Evolutionary conservation across 306 rosid species (phyloP), one percentile per base, ranked within the genome.

Genomic region (Rosa multiflora): DNA sequence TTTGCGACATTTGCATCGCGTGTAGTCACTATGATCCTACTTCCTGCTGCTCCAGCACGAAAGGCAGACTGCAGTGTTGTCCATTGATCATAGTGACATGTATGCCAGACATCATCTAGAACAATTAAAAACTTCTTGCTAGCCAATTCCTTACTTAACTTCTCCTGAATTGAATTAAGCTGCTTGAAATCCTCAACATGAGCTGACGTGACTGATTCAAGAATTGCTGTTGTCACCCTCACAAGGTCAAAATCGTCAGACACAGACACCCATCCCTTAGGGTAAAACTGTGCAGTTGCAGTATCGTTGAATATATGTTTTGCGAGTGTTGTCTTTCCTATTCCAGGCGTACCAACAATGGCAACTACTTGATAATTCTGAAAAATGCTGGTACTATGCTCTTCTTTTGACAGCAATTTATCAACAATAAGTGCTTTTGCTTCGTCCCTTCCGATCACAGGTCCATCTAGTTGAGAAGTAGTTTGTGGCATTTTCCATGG

Each of bases 41-140:
- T 35, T 40, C 83, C 81, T 6, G 12, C 3, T 5, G 52, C 70
- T 6, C 79, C 84, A 6, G 0, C 32, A 0, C 18, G 48, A 21
- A 81, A 74, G 11, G 88, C 63, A 0, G 2, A 42, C 10, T 3
- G 49, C 21, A 86, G 4, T 14, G 4, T 35, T 26, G 1, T 42
- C 82, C 82, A 79, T 1, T 20, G 12, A 8, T 47, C 51, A 2
- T 52, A 69, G n/a, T 46, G 44, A 3, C 72, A 37, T 0, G 40
- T 81, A 3, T 9, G 20, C 86, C 86, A 84, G 52, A 84, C 15
- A 37, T 84, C 82, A 6, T 85, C 88, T 3, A 85, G n/a, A 63
- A 81, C 43, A 37, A 81, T 4, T 4, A 81, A 17, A 17, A 81
- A 81, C 53, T 20, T 70, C 0, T 78, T 78, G 2, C 59, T 75